Conservation (phyloP, 83 land plant genomes). For the Picea abies region DNA sequence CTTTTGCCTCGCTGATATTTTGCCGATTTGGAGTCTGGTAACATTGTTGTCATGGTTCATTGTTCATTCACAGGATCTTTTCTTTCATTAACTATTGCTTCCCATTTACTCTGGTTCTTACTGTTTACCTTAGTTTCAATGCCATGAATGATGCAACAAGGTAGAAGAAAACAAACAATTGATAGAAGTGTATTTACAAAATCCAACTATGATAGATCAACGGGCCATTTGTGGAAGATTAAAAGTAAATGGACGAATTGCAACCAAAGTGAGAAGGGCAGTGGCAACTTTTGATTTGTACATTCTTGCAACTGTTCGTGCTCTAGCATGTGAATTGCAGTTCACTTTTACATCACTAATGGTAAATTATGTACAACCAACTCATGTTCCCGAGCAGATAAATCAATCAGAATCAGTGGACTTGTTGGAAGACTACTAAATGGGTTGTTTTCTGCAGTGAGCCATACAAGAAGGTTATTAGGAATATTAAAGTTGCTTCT, state of each 20-base stretch:
- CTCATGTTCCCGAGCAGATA: not conserved
- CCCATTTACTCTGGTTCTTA: conserved; percentile 79
- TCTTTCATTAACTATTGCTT: conserved; percentile 80
- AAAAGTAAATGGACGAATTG: conserved; percentile 7
- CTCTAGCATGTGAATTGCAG: conserved; percentile 91
- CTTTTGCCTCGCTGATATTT: no score
- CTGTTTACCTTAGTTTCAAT: conserved; percentile 89
- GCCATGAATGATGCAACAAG: conserved; percentile 48
- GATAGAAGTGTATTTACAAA: not conserved
- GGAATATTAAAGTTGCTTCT: conserved; percentile 76
- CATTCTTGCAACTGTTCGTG: conserved; percentile 91
- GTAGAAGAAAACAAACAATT: conserved; percentile 47
- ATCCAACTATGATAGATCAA: conserved; percentile 12
- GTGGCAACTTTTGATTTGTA: conserved; percentile 94
- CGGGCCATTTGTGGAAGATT: conserved; percentile 24
- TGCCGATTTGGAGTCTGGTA: no score
- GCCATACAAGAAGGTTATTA: conserved; percentile 70
- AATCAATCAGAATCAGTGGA: conserved; percentile 29
- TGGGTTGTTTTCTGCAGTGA: conserved; percentile 58
- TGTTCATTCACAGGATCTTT: conserved; percentile 74
- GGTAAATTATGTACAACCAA: not conserved
- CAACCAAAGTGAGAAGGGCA: conserved; percentile 71
- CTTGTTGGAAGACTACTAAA: conserved; percentile 25
- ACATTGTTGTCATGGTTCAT: conserved; percentile 44
- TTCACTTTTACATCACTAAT: conserved; percentile 53